Conservation (phyloP, 345 rosid genomes). For the Nasturtium officinale region DNA sequence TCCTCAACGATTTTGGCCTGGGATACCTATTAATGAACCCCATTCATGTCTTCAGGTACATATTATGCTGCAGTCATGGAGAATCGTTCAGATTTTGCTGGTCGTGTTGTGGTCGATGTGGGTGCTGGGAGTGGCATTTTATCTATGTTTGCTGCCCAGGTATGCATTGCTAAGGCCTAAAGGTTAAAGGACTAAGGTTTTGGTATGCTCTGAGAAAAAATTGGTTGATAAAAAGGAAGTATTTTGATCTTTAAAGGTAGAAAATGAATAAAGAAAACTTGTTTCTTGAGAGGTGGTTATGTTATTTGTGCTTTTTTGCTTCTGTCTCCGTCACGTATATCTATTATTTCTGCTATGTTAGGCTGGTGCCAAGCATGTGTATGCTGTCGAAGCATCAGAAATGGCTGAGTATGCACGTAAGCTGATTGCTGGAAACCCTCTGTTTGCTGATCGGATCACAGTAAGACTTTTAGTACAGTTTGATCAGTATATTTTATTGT, state of each 20-base stretch:
- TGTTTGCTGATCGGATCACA: slow-evolving; percentile 75
- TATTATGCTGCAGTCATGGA: slow-evolving; percentile 97
- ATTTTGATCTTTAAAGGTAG: background rate
- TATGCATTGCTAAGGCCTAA: slow-evolving; percentile 30
- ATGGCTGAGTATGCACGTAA: slow-evolving; percentile 97
- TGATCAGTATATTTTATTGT: slow-evolving; percentile 19
- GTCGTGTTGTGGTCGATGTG: slow-evolving; percentile 92
- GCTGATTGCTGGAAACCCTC: slow-evolving; percentile 90
- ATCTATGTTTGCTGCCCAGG: slow-evolving; percentile 99
- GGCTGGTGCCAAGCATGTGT: slow-evolving; percentile 99
- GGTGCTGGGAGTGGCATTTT: slow-evolving; percentile 99
- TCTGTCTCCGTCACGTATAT: slow-evolving; percentile 15
- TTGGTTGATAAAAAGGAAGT: slow-evolving; percentile 6
- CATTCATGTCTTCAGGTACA: slow-evolving; percentile 64
- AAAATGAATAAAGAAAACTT: background rate
- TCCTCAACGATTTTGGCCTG: background rate
- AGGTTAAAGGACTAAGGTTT: background rate
- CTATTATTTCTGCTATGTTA: slow-evolving; percentile 38
- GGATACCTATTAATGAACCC: slow-evolving; percentile 14
- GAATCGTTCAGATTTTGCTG: slow-evolving; percentile 86
- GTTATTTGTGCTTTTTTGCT: slow-evolving; percentile 18
- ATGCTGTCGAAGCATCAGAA: slow-evolving; percentile 99
- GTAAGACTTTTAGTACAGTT: slow-evolving; percentile 49
- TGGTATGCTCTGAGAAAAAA: slow-evolving; percentile 11
- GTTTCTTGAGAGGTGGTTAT: background rate